Percentiles rank a stretch among this genome's conserved stretches.
Evolutionary conservation across 352 stramenopile species (phyloP).

Genomic region (Blastocystis hominis): DNA sequence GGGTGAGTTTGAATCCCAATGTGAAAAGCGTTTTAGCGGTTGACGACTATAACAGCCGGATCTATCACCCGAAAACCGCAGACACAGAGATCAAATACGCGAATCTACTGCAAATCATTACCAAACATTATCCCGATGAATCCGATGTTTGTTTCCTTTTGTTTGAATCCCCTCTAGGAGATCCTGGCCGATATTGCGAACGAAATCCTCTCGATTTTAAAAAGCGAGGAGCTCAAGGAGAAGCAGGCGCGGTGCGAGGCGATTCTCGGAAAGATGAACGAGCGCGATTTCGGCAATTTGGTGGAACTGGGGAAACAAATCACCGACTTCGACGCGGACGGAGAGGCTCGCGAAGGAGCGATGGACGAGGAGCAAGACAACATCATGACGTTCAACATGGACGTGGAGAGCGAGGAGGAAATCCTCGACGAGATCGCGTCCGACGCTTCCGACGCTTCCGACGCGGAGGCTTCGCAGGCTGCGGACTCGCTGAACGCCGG

Average conservation of each 20-base stretch:
- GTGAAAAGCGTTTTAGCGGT: conserved; percentile 20
- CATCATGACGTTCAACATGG: conserved; percentile 80
- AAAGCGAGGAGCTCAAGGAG: conserved; percentile 76
- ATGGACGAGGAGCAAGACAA: conserved; percentile 66
- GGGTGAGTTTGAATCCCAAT: not conserved
- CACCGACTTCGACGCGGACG: conserved; percentile 71
- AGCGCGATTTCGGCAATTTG: conserved; percentile 71
- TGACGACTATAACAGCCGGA: conserved; percentile 62
- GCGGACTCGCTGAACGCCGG: not conserved
- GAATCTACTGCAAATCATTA: conserved; percentile 67
- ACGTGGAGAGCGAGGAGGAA: conserved; percentile 84
- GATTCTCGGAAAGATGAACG: conserved; percentile 71
- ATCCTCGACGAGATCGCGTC: conserved; percentile 82
- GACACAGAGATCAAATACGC: conserved; percentile 79
- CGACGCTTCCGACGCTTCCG: conserved; percentile 65
- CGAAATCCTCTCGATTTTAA: conserved; percentile 80
- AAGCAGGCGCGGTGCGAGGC: conserved; percentile 69
- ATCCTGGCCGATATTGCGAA: conserved; percentile 79
- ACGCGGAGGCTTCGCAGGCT: not conserved
- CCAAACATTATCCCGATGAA: not conserved
- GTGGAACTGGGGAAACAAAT: conserved; percentile 75
- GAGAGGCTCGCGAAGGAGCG: conserved; percentile 59
- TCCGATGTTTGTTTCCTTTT: conserved; percentile 67
- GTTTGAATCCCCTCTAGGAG: conserved; percentile 78
- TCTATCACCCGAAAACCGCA: conserved; percentile 76